Base-by-base conservation (phyloP, 2,329 filamentous ascomycete genomes). In the Bipolaris oryzae region DNA sequence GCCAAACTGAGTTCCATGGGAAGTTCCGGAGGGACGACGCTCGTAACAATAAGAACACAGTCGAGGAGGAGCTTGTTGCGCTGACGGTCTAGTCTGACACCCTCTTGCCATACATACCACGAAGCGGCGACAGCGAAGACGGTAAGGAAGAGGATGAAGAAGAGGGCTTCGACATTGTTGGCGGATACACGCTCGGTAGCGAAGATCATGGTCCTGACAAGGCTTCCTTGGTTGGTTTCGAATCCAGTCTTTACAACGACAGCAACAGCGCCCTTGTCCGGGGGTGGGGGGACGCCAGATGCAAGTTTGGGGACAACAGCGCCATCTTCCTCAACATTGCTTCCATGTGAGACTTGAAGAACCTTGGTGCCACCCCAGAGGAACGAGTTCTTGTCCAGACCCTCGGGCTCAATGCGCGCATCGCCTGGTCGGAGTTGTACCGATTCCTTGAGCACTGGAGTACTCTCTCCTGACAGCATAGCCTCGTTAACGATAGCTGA, bases 121-220 rank as follows among this genome's bases (percentile, higher is more conserved):
- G 95, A 96, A 50, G 95, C 95, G 53, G 95, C 96, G 74, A 99
- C 86, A 69, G 96, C 96, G 79, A 99, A 99, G 69, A 98, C 86
- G 52, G 96, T 85, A 25, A 99, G 85, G 84, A 99, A 99, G 57
- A 99, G 84, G 65, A 99, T 99, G 81, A 99, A 99, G 59, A 96
- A 84, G n/a, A 99, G 81, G 1, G 95, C 95, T 78, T 99, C 95
- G 42, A 89, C 88, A 72, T 99, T 98, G 80, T 97, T 97, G 68
- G 95, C 95, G n/a, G 94, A 98, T 21, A 99, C 94, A 64, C 94
- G 92, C 78, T 99, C 95, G 1, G 95, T 99, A 1, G 96, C 97
- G 81, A 96, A 99, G 72, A 99, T 99, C 95, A 99, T 99, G 66
- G 95, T 99, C 61, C 95, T 90, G 58, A 99, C 95, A 58, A 99